Base-by-base conservation (phyloP, 176 grass and related monocot genomes). In the Avena sativa region DNA sequence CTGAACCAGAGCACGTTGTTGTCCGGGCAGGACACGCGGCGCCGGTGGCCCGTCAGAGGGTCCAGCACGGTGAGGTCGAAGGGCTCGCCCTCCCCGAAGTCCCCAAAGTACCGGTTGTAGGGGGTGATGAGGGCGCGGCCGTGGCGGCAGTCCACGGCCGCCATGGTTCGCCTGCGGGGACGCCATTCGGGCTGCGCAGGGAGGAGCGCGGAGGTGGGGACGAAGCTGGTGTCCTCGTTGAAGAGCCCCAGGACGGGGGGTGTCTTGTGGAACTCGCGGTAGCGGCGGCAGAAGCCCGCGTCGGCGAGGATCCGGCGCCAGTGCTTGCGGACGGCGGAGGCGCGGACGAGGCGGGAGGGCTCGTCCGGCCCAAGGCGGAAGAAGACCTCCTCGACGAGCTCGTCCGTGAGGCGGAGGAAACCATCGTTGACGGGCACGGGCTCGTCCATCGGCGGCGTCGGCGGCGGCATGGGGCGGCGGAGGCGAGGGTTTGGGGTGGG, bases 251-350 rank as follows among this genome's bases (percentile, higher is more conserved):
- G 43, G n/a, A 86, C 19, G 1, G 75, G 84, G 20, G 75, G 75
- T 30, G 9, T 5, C 16, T 66, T 8, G 85, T 80, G 76, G 76
- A 80, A 80, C 17, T 40, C 40, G 65, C 25, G 53, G 85, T 87
- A 81, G 66, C 65, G 53, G 67, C 76, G 43, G 25, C 79, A 55
- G 19, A 87, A 87, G 25, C 38, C 26, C 17, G 26, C 52, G 19
- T 10, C 55, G 26, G 77, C 79, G 66, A 81, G 85, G 66, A 73
- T 1, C 66, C 12, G 40, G 25, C 66, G 67, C 85, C 55, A 81
- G 25, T 7, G 5, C 17, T 62, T 80, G 55, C 43, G 79, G 66
- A 52, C 55, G 43, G 43, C 66, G 25, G 85, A 51, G 67, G 77
- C 79, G 67, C 55, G 55, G 28, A 81, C 13, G 66, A 87, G 85